Evolutionary conservation across 2,329 filamentous ascomycete species (phyloP), one percentile per base, ranked within the genome.

Genomic region (Didymosphaeria variabile): DNA sequence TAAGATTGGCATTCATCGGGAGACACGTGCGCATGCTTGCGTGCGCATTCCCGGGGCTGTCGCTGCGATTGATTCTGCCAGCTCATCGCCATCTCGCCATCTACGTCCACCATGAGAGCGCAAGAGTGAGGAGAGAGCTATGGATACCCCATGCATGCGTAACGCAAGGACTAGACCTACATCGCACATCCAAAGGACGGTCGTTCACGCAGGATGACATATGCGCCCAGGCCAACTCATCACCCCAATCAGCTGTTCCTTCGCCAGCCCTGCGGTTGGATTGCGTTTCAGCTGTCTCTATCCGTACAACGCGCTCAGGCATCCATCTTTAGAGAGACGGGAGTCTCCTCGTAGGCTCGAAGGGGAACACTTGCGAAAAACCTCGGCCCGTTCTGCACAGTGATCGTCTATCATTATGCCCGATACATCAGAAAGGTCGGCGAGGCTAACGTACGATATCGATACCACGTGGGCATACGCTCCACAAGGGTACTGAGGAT

Each of bases 191-290:
- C 19, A n/a, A 13, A 45, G 19, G n/a, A 42, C 13, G 7, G 40
- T 55, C 50, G 55, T 61, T 49, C 58, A 52, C 44, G 36, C 59
- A 49, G 36, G 44, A 58, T 55, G 42, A 60, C 45, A 58, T 46
- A 55, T 63, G 60, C 54, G 53, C 60, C 60, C 45, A 63, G 60
- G 34, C 47, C 54, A 60, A 10, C 54, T 57, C 49, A 38, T 63
- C 60, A 63, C 60, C 45, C 60, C 60, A 63, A 63, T 63, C 57
- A 60, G n/a, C 19, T n/a, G 1, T 29, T 15, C n/a, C 26, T 10
- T 21, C 15, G 40, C 26, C 56, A 58, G 47, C 46, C 45, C 15
- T n/a, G n/a, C 31, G 23, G 55, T 47, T 47, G 50, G 36, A 56
- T 52, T 42, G 38, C 32, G 50, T 55, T 55, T 53, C 53, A 55